phyloP scores from a whole-genome alignment of 2,329 filamentous ascomycete species.

The Beauveria asiatica region DNA sequence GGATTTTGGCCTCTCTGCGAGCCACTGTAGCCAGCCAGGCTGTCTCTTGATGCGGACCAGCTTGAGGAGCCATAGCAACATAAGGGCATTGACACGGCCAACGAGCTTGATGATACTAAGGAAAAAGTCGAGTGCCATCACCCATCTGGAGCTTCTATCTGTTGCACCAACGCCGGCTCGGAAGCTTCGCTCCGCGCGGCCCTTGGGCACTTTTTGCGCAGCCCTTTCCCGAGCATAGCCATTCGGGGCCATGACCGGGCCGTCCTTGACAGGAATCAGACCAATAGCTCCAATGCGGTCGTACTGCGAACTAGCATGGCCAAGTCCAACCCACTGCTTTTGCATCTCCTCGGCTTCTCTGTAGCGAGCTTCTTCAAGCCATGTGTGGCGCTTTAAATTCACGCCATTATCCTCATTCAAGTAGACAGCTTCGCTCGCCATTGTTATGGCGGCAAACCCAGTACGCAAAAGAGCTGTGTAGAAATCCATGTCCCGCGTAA shows the following conservation, averaged over 20 bases:
- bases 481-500: slow-evolving; percentile 87
- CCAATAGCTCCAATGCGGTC: slow-evolving; percentile 47
- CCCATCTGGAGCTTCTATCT: slow-evolving; percentile 71
- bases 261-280: slow-evolving; percentile 44
- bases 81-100: slow-evolving; percentile 24
- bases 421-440: slow-evolving; percentile 92
- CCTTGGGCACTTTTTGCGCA: slow-evolving; percentile 46
- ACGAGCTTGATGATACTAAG: slow-evolving; percentile 54
- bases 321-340: slow-evolving; percentile 41
- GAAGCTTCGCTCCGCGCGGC: slow-evolving; percentile 35
- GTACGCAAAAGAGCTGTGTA: slow-evolving; percentile 83
- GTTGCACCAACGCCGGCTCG: slow-evolving; percentile 67
- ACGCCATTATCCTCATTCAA: slow-evolving; percentile 80
- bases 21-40: slow-evolving; percentile 46
- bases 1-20: slow-evolving; percentile 36
- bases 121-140: slow-evolving; percentile 67
- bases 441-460: slow-evolving; percentile 81
- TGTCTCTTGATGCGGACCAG: slow-evolving; percentile 33
- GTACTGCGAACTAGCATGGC: slow-evolving; percentile 38
- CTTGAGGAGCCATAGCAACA: slow-evolving; percentile 46
- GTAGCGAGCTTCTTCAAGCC: slow-evolving; percentile 82
- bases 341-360: slow-evolving; percentile 61
- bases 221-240: slow-evolving; percentile 66
- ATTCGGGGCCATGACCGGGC: slow-evolving; percentile 34
- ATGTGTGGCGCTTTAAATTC: slow-evolving; percentile 67